Base-by-base conservation (phyloP, 2,329 filamentous ascomycete species). In the Trichoderma sp. region DNA sequence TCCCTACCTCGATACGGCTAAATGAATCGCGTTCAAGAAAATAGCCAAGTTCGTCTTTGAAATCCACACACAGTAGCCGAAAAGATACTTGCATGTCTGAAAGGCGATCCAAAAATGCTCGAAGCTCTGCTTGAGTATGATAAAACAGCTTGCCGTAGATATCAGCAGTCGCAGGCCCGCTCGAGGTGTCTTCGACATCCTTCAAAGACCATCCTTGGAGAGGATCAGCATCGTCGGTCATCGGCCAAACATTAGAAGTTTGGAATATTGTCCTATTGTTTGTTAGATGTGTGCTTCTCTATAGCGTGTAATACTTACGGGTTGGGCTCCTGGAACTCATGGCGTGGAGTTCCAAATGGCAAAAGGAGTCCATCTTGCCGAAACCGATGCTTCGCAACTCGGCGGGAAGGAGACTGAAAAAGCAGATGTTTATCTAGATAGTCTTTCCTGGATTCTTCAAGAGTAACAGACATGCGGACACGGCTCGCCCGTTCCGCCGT, bases 111-210 rank as follows among this genome's bases (percentile, higher is more conserved):
- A n/a, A n/a, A n/a, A n/a, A n/a, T n/a, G n/a, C n/a, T n/a, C n/a
- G n/a, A n/a, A n/a, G n/a, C n/a, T n/a, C n/a, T n/a, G n/a, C n/a
- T n/a, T n/a, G n/a, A n/a, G n/a, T n/a, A n/a, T n/a, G n/a, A n/a
- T n/a, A n/a, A n/a, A n/a, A n/a, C n/a, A n/a, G n/a, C n/a, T n/a
- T 71, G 24, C 69, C 69, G 15, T 71, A 71, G 2, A 65, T 47
- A 14, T 71, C 69, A 28, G 69, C 28, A 24, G 61, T n/a, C 11
- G 69, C 61, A 32, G 61, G 12, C 3, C 61, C 28, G 3, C 30
- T 39, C 0, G 69, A 34, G 3, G 4, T 53, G 18, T 34, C 34
- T 6, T 21, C n/a, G 21, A 71, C 53, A 1, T 71, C 69, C 11
- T 30, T 24, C 11, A 18, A 14, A 2, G 32, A 24, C 69, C 69